phyloP scores from a whole-genome alignment of 257 asterid genomes.

The Solanum ahanhuiri region DNA sequence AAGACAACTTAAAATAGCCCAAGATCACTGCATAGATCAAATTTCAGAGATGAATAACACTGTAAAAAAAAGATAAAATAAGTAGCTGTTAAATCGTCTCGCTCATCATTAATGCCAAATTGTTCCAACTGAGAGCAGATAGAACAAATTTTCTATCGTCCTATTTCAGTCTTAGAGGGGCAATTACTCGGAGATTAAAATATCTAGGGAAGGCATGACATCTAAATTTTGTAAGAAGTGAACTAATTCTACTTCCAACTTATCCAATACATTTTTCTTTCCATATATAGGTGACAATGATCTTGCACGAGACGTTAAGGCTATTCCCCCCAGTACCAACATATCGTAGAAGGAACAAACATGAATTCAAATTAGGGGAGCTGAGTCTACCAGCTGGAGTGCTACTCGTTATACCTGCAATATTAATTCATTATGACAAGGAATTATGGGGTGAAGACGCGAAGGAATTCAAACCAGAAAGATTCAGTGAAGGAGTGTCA shows the following conservation, averaged over 20 bases:
- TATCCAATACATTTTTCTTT: background rate
- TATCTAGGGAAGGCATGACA: background rate
- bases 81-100: no score
- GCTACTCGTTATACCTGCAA: no score
- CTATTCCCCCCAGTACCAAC: constrained; percentile 18
- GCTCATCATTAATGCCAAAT: no score
- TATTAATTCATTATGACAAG: no score
- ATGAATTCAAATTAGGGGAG: no score
- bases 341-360: background rate
- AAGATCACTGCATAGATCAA: no score
- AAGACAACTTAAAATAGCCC: no score
- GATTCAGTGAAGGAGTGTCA: constrained; percentile 18
- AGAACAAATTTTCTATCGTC: background rate
- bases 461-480: constrained; percentile 22
- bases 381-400: no score
- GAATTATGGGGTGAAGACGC: constrained; percentile 20
- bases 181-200: background rate
- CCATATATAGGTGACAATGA: constrained; percentile 22
- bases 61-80: no score
- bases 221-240: background rate
- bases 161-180: background rate
- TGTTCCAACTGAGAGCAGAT: background rate
- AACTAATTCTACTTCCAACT: no score
- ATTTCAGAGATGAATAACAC: no score
- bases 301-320: constrained; percentile 20